Percentiles rank a stretch among this genome's conserved stretches.
These are phyloP conservation scores for Candida cerambycidarum DNA, from an alignment of 805 yeast species.

Conservation along the genomic window DNA sequence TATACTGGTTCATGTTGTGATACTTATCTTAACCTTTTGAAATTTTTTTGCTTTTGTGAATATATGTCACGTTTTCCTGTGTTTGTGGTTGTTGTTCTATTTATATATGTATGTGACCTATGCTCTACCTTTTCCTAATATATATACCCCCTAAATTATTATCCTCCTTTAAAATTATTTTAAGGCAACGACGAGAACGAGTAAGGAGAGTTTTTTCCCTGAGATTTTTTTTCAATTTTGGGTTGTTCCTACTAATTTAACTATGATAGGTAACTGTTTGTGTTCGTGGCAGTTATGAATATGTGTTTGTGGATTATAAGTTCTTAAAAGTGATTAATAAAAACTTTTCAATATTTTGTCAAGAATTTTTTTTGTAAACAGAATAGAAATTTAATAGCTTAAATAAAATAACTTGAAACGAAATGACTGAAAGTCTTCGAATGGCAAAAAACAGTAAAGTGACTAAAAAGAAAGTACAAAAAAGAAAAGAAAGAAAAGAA, in stretches of 20 bases:
- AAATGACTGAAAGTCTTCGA: constrained; percentile 5
- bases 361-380: no score
- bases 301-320: no score
- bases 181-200: constrained; percentile 9
- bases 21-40: no score
- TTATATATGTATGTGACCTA: background rate
- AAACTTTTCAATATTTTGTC: no score
- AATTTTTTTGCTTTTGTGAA: no score
- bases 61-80: no score
- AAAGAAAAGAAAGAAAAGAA: constrained; percentile 4
- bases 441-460: background rate
- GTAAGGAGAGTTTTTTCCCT: constrained; percentile 5
- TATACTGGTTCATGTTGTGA: constrained; percentile 10
- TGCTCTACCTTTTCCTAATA: no score
- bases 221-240: background rate
- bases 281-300: background rate
- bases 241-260: no score
- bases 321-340: no score
- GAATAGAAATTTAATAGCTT: no score
- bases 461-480: constrained; percentile 5
- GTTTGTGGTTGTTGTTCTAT: background rate
- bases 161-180: constrained; percentile 1
- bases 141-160: no score
- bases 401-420: constrained; percentile 5
- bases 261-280: background rate